Percentiles rank a stretch among this genome's conserved stretches.
Conservation (phyloP, 2,329 filamentous ascomycete species). For the Fusarium sp. region DNA sequence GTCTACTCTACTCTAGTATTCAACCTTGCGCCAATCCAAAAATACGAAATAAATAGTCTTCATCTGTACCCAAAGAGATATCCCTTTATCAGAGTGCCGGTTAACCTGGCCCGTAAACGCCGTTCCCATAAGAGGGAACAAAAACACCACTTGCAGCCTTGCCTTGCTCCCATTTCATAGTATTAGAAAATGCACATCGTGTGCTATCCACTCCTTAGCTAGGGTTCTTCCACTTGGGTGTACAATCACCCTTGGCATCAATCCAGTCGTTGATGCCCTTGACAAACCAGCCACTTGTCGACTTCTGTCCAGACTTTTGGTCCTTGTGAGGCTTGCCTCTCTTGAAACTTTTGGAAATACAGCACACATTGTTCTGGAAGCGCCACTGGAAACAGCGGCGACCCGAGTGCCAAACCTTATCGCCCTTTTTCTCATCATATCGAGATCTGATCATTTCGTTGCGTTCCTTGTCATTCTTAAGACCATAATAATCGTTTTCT, state of each 20-base stretch:
- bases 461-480: constrained; percentile 49
- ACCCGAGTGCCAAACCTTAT: constrained; percentile 49
- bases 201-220: constrained; percentile 32
- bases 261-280: constrained; percentile 64
- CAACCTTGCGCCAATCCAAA: constrained; percentile 16
- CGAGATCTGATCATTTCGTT: constrained; percentile 47
- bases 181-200: constrained; percentile 11
- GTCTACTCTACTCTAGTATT: constrained; percentile 23
- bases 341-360: constrained; percentile 59
- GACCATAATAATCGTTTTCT: constrained; percentile 51
- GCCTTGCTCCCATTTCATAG: background rate
- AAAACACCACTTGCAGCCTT: constrained; percentile 21
- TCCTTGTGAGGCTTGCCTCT: constrained; percentile 56
- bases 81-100: constrained; percentile 38
- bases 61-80: constrained; percentile 25
- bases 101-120: constrained; percentile 32
- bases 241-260: constrained; percentile 59
- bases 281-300: constrained; percentile 62
- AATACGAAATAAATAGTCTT: constrained; percentile 2
- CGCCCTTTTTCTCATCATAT: constrained; percentile 45
- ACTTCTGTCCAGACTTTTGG: constrained; percentile 52
- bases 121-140: constrained; percentile 8
- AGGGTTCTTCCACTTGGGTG: constrained; percentile 57
- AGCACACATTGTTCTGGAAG: constrained; percentile 60
- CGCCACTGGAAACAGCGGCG: constrained; percentile 63